A percentile compares a stretch with the other conserved stretches of the same genome.
Evolutionary conservation across 2,329 filamentous ascomycete species (phyloP).

Genomic region (Colletotrichum eremochloae): DNA sequence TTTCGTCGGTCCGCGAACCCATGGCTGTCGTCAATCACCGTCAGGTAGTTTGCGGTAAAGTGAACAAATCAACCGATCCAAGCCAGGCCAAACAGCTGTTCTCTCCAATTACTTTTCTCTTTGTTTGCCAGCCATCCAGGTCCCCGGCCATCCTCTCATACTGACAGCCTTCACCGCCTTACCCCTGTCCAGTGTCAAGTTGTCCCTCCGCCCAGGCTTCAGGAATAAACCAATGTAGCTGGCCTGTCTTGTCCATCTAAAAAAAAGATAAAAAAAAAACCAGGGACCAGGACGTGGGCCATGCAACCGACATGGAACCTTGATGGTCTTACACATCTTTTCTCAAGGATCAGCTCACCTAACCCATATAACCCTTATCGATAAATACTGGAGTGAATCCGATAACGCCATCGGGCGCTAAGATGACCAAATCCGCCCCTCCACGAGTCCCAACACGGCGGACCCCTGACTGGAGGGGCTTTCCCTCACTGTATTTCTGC

Average conservation of each 20-base stretch:
- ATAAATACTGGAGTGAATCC: not conserved
- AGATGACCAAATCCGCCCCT: constrained; percentile 28
- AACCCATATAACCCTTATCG: constrained; percentile 7
- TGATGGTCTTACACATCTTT: constrained; percentile 13
- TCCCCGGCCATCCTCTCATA: not conserved
- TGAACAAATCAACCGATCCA: not conserved
- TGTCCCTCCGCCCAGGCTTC: constrained; percentile 3
- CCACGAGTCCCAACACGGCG: not conserved
- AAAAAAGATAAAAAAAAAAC: not conserved
- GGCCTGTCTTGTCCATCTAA: not conserved
- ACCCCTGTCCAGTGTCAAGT: not conserved
- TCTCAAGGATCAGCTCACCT: not conserved
- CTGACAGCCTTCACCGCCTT: not conserved
- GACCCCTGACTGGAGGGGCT: not conserved
- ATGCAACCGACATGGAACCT: constrained; percentile 8
- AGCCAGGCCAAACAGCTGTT: not conserved
- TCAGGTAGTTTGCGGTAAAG: not conserved
- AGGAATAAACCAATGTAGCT: not conserved
- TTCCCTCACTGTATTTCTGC: not conserved
- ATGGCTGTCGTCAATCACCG: constrained; percentile 14
- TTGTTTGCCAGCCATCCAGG: constrained; percentile 29
- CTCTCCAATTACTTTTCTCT: constrained; percentile 6
- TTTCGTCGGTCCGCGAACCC: constrained; percentile 17
- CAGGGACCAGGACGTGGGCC: constrained; percentile 17
- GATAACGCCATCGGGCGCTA: constrained; percentile 39